Percentiles rank a stretch among this genome's conserved stretches.
Evolutionary conservation across 257 asterid genomes (phyloP).

Genomic region (Gentiana macrophylla): DNA sequence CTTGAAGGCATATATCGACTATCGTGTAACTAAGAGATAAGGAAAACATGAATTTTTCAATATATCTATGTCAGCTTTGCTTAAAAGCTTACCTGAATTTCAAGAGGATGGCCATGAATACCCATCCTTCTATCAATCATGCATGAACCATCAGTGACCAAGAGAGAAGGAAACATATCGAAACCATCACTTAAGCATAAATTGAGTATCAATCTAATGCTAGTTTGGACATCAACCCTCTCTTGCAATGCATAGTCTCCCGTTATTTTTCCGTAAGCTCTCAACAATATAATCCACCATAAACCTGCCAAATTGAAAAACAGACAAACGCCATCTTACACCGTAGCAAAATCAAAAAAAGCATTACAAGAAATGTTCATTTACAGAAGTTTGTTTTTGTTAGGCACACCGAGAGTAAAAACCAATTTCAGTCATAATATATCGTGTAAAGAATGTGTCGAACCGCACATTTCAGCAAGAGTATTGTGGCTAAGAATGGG

Average conservation of each 20-base stretch:
- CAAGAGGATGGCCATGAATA: conserved; percentile 67
- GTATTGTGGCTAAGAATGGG: too few relatives aligned
- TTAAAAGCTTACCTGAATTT: conserved; percentile 43
- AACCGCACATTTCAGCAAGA: too few relatives aligned
- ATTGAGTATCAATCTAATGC: conserved; percentile 50
- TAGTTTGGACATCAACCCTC: conserved; percentile 75
- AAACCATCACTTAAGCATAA: conserved; percentile 59
- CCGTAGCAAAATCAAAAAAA: too few relatives aligned
- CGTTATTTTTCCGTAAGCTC: conserved; percentile 73
- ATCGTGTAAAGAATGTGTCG: too few relatives aligned
- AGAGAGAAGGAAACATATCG: conserved; percentile 71
- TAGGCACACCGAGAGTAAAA: too few relatives aligned
- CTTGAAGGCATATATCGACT: neutral
- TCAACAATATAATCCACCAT: conserved; percentile 74
- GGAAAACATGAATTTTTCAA: too few relatives aligned
- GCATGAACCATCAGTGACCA: conserved; percentile 82
- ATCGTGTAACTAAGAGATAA: too few relatives aligned
- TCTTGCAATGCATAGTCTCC: conserved; percentile 70
- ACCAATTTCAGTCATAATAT: too few relatives aligned
- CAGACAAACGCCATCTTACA: neutral
- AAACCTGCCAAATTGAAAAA: conserved; percentile 32
- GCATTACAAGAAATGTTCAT: neutral
- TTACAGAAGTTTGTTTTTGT: neutral
- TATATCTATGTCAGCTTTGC: too few relatives aligned
- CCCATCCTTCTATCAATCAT: conserved; percentile 81